Base-by-base conservation (phyloP, 768 basidiomycete species). In the Boletus edulis region DNA sequence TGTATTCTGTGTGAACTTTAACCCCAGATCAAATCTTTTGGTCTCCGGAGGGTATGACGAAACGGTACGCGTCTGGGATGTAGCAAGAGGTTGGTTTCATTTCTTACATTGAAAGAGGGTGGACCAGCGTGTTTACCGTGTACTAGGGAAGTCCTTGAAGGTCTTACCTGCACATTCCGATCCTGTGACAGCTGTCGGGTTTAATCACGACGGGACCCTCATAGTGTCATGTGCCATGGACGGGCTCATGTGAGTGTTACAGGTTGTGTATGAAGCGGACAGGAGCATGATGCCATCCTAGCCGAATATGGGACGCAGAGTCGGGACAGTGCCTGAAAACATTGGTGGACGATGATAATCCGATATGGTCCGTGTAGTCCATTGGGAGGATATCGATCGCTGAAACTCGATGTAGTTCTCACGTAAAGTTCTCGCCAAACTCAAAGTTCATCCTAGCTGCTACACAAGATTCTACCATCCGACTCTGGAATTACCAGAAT, bases 311-410 rank as follows among this genome's bases (percentile, higher is more conserved):
- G 97, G 96, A 99, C 66, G 87, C 92, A 0, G 86, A 94, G 52
- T 96, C 95, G 4, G 97, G 96, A 3, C 97, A 99, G 72, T 99
- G 97, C 72, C 78, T 99, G 47, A 98, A 97, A 72, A 98, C 97
- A 2, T 73, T 99, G 44, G 95, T 94, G 11, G 94, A 98, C 62
- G 97, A 98, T 63, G 92, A 94, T 59, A 97, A 94, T 72, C 95
- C 96, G 3, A 87, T 94, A 70, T 95, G 85, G 90, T 93, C 55
- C 40, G 75, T 64, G 52, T 49, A 27, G 22, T 27, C 61, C 42
- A 39, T 32, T 45, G 40, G 32, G 35, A 27, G 32, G 10, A 38
- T 49, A 49, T 47, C 41, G 44, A 54, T 39, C 29, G 38, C 44
- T 67, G 44, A 61, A 35, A 41, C 45, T 32, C 35, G 29, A 35